Evolutionary conservation across 148 eudicot species (phyloP).

Genomic region (Vaccinium myrtillus): DNA sequence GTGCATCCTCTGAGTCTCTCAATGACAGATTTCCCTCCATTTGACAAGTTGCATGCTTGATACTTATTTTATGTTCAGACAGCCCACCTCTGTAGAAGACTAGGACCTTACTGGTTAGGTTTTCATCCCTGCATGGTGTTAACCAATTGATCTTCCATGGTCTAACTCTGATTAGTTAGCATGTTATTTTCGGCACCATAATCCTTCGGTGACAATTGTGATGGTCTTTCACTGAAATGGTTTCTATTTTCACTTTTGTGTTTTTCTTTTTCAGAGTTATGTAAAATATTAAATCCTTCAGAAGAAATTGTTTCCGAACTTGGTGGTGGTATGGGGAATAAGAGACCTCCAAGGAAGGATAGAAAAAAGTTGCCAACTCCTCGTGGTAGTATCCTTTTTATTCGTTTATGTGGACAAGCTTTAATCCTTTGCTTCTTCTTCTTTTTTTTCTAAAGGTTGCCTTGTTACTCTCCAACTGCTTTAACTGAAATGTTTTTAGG

Average conservation of each 20-base stretch:
- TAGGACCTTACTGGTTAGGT: background rate
- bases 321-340: slow-evolving; percentile 36
- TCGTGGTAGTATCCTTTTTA: slow-evolving; percentile 54
- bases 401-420: background rate
- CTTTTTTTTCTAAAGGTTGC: slow-evolving; percentile 12
- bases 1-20: background rate
- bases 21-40: background rate
- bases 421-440: slow-evolving; percentile 1
- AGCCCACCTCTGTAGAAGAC: background rate
- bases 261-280: slow-evolving; percentile 47
- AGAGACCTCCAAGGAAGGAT: slow-evolving; percentile 59
- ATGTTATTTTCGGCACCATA: background rate
- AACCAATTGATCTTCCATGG: background rate
- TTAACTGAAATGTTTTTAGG: background rate
- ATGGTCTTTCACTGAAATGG: background rate
- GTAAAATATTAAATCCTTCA: slow-evolving; percentile 44
- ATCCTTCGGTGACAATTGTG: background rate
- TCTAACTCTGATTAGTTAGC: slow-evolving; percentile 2
- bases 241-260: background rate
- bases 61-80: background rate
- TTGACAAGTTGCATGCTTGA: slow-evolving; percentile 3
- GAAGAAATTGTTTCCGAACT: slow-evolving; percentile 42
- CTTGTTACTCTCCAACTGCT: slow-evolving; percentile 15
- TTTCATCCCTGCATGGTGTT: background rate
- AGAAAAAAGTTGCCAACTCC: slow-evolving; percentile 45